Conservation (phyloP, 768 basidiomycete species). For the Lanmaoa rubissima region DNA sequence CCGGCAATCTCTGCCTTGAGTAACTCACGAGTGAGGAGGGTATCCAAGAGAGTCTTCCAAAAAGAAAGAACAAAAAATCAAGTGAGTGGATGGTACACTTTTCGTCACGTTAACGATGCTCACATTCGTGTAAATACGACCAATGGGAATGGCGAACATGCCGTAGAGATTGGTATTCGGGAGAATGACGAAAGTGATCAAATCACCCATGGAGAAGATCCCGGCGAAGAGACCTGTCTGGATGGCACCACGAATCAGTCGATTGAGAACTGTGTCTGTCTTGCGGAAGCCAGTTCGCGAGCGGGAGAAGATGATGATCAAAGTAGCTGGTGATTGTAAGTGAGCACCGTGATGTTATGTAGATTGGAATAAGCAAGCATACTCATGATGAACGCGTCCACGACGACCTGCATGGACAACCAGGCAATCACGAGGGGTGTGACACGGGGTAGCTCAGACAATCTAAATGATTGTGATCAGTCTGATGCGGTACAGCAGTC, state of each 20-base stretch:
- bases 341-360: not conserved
- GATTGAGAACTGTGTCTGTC: not conserved
- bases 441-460: not conserved
- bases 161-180: not conserved
- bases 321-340: not conserved
- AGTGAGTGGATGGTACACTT: not conserved
- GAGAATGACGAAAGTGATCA: not conserved
- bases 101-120: not conserved
- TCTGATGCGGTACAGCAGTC: not conserved
- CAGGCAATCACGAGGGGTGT: not conserved
- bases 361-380: not conserved
- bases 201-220: not conserved
- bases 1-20: not conserved
- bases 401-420: not conserved
- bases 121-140: conserved; percentile 2
- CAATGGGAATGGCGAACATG: not conserved
- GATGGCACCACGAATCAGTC: not conserved
- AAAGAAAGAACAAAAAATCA: not conserved
- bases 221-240: not conserved
- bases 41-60: conserved; percentile 5
- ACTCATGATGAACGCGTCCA: not conserved
- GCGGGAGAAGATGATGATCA: not conserved
- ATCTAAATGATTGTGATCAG: not conserved
- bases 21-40: conserved; percentile 7
- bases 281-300: not conserved